Base-by-base conservation (phyloP, 768 basidiomycete genomes). In the Boletus subcaerulescens region DNA sequence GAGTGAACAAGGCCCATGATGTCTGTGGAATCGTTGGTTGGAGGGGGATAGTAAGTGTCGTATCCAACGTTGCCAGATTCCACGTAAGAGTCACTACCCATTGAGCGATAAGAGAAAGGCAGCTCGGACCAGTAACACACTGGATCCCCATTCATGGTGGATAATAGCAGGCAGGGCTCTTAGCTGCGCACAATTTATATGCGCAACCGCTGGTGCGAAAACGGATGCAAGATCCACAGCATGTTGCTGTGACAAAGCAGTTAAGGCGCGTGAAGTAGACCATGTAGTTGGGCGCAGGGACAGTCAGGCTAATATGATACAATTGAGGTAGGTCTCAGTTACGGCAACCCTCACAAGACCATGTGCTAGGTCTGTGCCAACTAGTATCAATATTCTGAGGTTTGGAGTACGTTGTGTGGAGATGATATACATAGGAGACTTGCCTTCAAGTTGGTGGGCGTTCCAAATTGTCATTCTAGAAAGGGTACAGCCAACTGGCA, bases 341-440 rank as follows among this genome's bases (percentile, higher is more conserved):
- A 57, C 53, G 51, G 29, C 48, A 52, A 20, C 38, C 17, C 32
- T 24, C n/a, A 50, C 38, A 46, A 35, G 11, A 35, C 31, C 9
- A 29, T 31, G 35, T 44, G 26, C 45, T 7, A 39, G 24, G 53
- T 26, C 18, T 53, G 39, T 31, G 54, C 61, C 58, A 55, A 58
- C 65, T 52, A 67, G 46, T 66, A 68, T 44, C 33, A 32, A 40
- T 50, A 53, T 42, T 51, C 43, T n/a, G 64, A 68, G 64, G 53
- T 31, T 36, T 65, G 52, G 57, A 41, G 50, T 1, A 32, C n/a
- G 26, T 43, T 46, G 15, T 10, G n/a, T 18, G 39, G 44, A n/a
- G 3, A 22, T 50, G 14, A 50, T 24, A 50, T 24, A 29, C 31
- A 13, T 13, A 38, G n/a, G 14, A 31, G 29, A 45, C 36, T 55